These are phyloP conservation scores for Metschnikowia colocasiae DNA, from an alignment of 805 yeast genomes.

Conservation along the genomic window DNA sequence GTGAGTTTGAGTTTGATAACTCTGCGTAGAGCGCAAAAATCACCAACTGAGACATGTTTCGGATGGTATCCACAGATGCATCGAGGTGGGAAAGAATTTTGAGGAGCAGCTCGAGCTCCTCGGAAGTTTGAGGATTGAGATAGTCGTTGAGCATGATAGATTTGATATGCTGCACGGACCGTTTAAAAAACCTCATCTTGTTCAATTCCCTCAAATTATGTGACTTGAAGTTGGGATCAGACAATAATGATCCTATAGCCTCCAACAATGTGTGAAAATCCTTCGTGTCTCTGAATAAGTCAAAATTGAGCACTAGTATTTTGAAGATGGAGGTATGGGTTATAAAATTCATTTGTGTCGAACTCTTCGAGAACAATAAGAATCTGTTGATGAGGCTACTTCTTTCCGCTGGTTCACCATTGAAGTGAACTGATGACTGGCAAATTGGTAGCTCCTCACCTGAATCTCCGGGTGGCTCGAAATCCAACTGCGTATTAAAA, in stretches of 20 bases:
- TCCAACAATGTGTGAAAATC: conserved; percentile 52
- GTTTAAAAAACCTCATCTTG: conserved; percentile 47
- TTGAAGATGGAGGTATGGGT: conserved; percentile 35
- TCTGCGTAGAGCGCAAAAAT: conserved; percentile 48
- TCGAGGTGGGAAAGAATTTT: conserved; percentile 31
- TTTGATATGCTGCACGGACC: conserved; percentile 50
- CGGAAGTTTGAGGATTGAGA: conserved; percentile 8
- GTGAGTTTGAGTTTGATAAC: conserved; percentile 25
- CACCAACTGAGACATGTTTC: conserved; percentile 44
- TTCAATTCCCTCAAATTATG: conserved; percentile 53
- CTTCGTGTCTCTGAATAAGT: conserved; percentile 56
- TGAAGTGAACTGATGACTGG: background rate
- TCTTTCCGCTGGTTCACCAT: background rate
- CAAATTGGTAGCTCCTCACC: background rate
- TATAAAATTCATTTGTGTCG: background rate
- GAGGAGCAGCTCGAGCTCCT: conserved; percentile 22
- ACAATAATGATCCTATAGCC: conserved; percentile 55
- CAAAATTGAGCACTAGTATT: conserved; percentile 48
- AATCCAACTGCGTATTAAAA: conserved; percentile 13
- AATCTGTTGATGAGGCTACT: background rate
- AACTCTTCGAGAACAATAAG: background rate
- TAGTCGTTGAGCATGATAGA: conserved; percentile 16
- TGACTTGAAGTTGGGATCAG: conserved; percentile 46
- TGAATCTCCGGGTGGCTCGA: background rate
- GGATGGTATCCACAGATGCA: conserved; percentile 52